Base-by-base conservation (phyloP, 2,329 filamentous ascomycete genomes). In the Penicillium sp. region DNA sequence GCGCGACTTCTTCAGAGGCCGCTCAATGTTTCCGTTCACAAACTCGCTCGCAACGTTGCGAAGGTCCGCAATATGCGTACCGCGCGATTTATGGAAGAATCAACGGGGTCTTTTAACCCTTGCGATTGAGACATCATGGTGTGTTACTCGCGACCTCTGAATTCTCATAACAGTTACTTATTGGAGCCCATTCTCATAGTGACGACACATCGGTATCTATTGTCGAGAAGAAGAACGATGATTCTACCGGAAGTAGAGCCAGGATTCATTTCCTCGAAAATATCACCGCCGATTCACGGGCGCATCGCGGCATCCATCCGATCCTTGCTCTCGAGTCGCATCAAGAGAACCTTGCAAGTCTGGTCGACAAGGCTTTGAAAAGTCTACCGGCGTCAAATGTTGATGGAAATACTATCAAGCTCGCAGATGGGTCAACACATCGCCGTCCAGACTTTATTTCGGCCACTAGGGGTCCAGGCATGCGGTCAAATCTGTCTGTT, bases 171-270 rank as follows among this genome's bases (percentile, higher is more conserved):
- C 24, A 44, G 13, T 12, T 28, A 41, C 56, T 51, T 31, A 57
- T 42, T 41, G 23, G 38, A 26, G 16, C 26, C 26, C 26, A 4
- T 47, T 26, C 45, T 31, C 24, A 48, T 45, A 79, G 93, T 79
- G 93, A 97, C 74, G 93, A 97, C 76, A 96, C 92, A 1, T 92
- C 88, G 52, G 91, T 96, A 18, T 88, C 93, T 28, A 74, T 97
- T 44, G 79, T 96, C 36, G 83, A 89, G 49, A 86, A 85, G 62
- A 64, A 72, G 28, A 57, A 24, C 16, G 47, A 51, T 10, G 34
- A 33, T 5, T 59, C 46, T 0, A 28, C 34, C 9, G 41, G 52
- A 29, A 43, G 33, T 13, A 50, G 70, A 43, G 84, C 87, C 9
- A 77, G 74, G 6, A 79, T 95, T 2, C 84, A 88, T 62, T 95